Base-by-base conservation (phyloP, 148 eudicot genomes). In the Spergularia bocconei region DNA sequence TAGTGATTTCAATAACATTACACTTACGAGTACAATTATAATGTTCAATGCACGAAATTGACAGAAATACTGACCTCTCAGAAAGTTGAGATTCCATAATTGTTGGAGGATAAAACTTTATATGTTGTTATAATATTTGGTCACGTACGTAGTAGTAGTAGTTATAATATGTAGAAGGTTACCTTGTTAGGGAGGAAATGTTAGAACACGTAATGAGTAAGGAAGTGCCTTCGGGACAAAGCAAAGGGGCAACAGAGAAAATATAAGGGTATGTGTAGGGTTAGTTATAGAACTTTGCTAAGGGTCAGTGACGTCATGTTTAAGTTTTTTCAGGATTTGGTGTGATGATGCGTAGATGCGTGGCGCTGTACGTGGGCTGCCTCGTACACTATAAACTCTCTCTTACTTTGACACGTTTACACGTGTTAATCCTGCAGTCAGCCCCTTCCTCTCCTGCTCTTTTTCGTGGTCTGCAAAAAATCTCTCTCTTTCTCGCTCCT, bases 1-100 rank as follows among this genome's bases (percentile, higher is more conserved):
- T 44, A 44, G 9, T 6, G 48, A 3, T 44, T 44, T 1, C 1
- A 9, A 44, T 44, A 44, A 44, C 9, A 9, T 44, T 44, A 44
- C 48, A 5, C 10, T 44, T 44, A 44, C 2, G 36, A 29, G 36
- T 29, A 29, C 33, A 29, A 29, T 29, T 29, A 29, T 4, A 29
- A 29, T 29, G 36, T 29, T 29, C 36, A 29, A 29, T 29, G 36
- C 36, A 29, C 10, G 48, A 17, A 29, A 16, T 17, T 8, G n/a
- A 4, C 3, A 33, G 51, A 15, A 1, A 51, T 0, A 75, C 71
- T 58, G 25, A 80, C 83, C 83, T 76, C 51, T 76, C 57, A 61
- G 69, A 66, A 66, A 66, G 57, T 13, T 71, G 80, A 41, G 76
- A 76, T 17, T 76, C 79, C 83, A 80, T 80, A 16, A 19, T 4